phyloP scores from a whole-genome alignment of 2,329 filamentous ascomycete species.

The Trichophyton benhamiae region DNA sequence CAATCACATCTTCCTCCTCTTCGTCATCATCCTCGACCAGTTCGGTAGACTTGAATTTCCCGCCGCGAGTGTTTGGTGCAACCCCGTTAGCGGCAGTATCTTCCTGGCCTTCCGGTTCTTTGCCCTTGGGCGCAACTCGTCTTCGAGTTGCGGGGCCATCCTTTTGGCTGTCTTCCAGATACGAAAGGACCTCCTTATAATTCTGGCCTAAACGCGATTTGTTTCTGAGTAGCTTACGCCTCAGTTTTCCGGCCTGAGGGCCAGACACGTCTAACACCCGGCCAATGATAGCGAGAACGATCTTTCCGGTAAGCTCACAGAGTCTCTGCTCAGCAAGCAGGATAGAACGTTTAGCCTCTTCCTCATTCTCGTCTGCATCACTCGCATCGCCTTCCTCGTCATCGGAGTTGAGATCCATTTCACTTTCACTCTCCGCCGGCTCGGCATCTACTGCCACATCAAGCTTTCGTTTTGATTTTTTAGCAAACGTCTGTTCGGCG shows the following conservation, averaged over 20 bases:
- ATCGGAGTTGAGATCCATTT: conserved; percentile 43
- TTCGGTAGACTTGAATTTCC: conserved; percentile 27
- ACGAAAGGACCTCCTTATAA: conserved; percentile 71
- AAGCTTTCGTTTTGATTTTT: conserved; percentile 41
- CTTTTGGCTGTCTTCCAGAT: conserved; percentile 56
- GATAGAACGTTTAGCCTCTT: conserved; percentile 41
- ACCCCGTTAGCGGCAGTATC: conserved; percentile 8
- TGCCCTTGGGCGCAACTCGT: not conserved
- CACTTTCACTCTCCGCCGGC: conserved; percentile 54
- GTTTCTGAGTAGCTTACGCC: conserved; percentile 64
- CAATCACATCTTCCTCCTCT: conserved; percentile 26
- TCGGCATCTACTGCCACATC: conserved; percentile 39
- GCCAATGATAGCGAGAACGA: conserved; percentile 67
- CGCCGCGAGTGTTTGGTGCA: conserved; percentile 23
- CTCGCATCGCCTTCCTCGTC: conserved; percentile 14
- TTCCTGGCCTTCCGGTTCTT: conserved; percentile 2
- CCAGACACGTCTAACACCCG: conserved; percentile 58
- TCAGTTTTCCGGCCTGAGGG: conserved; percentile 50
- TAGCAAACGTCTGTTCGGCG: conserved; percentile 66
- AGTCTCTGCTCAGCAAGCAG: conserved; percentile 73
- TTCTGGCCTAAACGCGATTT: conserved; percentile 68
- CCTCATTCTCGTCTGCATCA: conserved; percentile 30
- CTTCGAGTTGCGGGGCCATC: conserved; percentile 12
- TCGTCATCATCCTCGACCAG: conserved; percentile 34
- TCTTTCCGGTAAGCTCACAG: conserved; percentile 73